Conservation (phyloP, 306 rosid genomes). For the Morella rubra region DNA sequence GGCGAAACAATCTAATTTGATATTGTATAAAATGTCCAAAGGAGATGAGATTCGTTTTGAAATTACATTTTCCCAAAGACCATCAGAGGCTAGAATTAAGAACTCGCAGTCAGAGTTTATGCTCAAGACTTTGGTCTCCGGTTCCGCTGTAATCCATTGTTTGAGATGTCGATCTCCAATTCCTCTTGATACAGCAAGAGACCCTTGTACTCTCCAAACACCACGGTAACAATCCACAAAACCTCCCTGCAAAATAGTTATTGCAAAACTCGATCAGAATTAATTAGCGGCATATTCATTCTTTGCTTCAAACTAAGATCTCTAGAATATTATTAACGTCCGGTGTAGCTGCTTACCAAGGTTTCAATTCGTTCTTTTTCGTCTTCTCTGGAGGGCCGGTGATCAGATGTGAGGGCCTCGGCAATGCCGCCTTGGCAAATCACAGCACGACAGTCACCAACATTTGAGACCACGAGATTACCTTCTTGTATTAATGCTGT, state of each 20-base stretch:
- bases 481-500: slow-evolving; percentile 42
- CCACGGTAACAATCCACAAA: slow-evolving; percentile 43
- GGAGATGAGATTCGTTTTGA: background rate
- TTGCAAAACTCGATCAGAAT: slow-evolving; percentile 4
- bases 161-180: slow-evolving; percentile 48
- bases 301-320: background rate
- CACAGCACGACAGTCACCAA: slow-evolving; percentile 60
- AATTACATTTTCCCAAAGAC: slow-evolving; percentile 59
- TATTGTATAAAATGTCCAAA: background rate
- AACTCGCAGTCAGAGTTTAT: slow-evolving; percentile 41
- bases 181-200: slow-evolving; percentile 56
- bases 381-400: slow-evolving; percentile 37
- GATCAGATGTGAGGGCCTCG: slow-evolving; percentile 51
- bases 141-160: slow-evolving; percentile 55
- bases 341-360: slow-evolving; percentile 28
- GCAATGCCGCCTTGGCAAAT: slow-evolving; percentile 50
- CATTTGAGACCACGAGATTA: slow-evolving; percentile 46
- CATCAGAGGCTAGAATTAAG: slow-evolving; percentile 57
- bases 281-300: background rate
- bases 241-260: slow-evolving; percentile 41
- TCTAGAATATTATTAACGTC: background rate
- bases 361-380: slow-evolving; percentile 44
- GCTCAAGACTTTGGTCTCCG: slow-evolving; percentile 40
- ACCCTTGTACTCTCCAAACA: slow-evolving; percentile 56
- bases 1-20: too few species aligned